Base-by-base conservation (phyloP, 345 rosid genomes). In the Citrus unshiu region DNA sequence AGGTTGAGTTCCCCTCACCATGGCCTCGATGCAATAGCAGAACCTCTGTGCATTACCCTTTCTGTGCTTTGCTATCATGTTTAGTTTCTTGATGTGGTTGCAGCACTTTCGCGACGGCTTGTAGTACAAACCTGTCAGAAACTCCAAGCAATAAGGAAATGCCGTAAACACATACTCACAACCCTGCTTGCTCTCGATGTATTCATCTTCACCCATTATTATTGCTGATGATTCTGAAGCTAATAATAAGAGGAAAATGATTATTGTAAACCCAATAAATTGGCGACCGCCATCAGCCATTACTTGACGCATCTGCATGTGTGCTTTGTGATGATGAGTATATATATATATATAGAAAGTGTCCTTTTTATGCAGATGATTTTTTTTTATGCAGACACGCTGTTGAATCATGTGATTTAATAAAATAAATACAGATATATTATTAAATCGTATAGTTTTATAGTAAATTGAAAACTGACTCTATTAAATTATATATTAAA, bases 21-120 rank as follows among this genome's bases (percentile, higher is more conserved):
- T 84, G 30, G 63, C 24, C 83, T 89, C 87, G 70, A 89, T 65
- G 79, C 90, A 85, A 63, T 54, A 56, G 79, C 92, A 89, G 73
- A 89, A 57, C 54, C 75, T 76, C 10, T 73, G 74, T 1, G 89
- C 85, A 65, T 85, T 84, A 60, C 75, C 75, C 40, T 68, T 30
- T 59, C 40, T 74, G 51, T 78, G 87, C 10, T 83, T 77, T 6
- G 90, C 89, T 61, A 87, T 71, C 57, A 66, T 59, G 63, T 85
- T 83, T 19, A 87, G 84, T 80, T 83, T 85, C 5, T 30, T 56
- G 25, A 89, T 68, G 72, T 85, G 85, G 34, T 13, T 78, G 78
- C 92, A 86, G 58, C 89, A 89, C 75, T 73, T 79, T 6, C 22
- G 6, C 14, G 68, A 74, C 4, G 89, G 89, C 64, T 78, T 75